Conservation (phyloP, 352 stramenopile genomes). For the Phytophthora parvispora region DNA sequence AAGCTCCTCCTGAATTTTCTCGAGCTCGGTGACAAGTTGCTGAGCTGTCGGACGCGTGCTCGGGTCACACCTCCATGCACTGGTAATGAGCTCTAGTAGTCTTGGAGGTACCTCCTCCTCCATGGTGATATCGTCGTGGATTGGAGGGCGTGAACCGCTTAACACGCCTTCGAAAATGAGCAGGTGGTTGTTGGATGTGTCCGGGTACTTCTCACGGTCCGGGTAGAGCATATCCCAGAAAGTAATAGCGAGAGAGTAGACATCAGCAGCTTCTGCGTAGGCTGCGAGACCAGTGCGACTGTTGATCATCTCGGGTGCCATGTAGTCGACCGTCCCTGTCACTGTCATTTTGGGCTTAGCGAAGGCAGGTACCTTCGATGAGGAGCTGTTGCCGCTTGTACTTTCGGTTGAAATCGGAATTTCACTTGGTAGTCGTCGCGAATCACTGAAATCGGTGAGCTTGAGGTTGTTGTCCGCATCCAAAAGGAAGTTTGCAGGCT, state of each 20-base stretch:
- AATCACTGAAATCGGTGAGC: slow-evolving; percentile 69
- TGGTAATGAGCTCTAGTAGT: slow-evolving; percentile 61
- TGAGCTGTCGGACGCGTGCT: slow-evolving; percentile 26
- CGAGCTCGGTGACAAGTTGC: slow-evolving; percentile 50
- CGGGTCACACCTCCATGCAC: slow-evolving; percentile 58
- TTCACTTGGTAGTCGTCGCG: slow-evolving; percentile 40
- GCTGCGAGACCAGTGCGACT: slow-evolving; percentile 45
- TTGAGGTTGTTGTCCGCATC: slow-evolving; percentile 53
- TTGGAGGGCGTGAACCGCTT: slow-evolving; percentile 39
- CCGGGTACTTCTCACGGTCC: slow-evolving; percentile 51
- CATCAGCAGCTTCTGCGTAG: slow-evolving; percentile 69
- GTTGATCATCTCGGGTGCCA: slow-evolving; percentile 76
- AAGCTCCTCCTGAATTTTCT: slow-evolving; percentile 66
- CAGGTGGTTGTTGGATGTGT: slow-evolving; percentile 47
- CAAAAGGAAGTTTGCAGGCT: slow-evolving; percentile 66
- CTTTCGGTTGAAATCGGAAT: not conserved
- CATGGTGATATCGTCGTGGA: slow-evolving; percentile 25
- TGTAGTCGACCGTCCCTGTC: slow-evolving; percentile 74
- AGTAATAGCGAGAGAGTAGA: slow-evolving; percentile 77
- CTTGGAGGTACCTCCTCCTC: slow-evolving; percentile 31
- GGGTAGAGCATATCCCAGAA: slow-evolving; percentile 81
- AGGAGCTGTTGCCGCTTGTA: not conserved
- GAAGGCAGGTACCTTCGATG: not conserved
- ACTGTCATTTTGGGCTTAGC: slow-evolving; percentile 55
- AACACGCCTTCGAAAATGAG: slow-evolving; percentile 59